Base-by-base conservation (phyloP, 352 stramenopile species). In the Bremia lactucae region DNA sequence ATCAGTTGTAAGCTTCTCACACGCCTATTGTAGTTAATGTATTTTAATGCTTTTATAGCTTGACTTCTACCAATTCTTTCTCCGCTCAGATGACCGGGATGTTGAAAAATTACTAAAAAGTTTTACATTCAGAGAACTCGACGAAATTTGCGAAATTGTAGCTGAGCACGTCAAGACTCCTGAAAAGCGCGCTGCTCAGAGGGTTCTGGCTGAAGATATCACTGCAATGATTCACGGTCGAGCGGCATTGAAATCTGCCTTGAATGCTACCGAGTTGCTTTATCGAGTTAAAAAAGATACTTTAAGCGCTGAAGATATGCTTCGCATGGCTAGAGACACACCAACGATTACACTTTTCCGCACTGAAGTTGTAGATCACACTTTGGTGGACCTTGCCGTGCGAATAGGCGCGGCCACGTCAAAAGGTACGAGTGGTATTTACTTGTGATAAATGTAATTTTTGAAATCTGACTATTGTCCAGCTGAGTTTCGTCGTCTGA, bases 31-130 rank as follows among this genome's bases (percentile, higher is more conserved):
- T 21, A 36, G 36, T 24, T 2, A 0, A 33, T 47, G 5, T 48
- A 22, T 25, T 29, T 45, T 47, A 24, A 28, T 22, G 36, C 8
- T 4, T 31, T 19, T 40, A 8, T 34, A 94, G 75, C 95, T 93
- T 60, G 83, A 93, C 36, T 95, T 95, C 42, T 97, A 96, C 47
- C 83, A 97, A 55, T 97, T 91, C 49, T 96, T 96, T 35, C 55
- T 96, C 21, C 77, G 77, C 20, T 65, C 73, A 4, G 75, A 88
- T 44, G 87, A 97, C 48, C 81, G 69, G 29, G 85, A 99, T 65
- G 88, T 98, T 8, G 80, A 93, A 39, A 81, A 95, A 21, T 91
- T 99, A 45, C 64, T 99, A 44, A 98, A 97, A 64, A 84, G 96
- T 24, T 98, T 99, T 52, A 99, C 96, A 10, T 97, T 99, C 60